A percentile compares a stretch with the other conserved stretches of the same genome.
phyloP scores from a whole-genome alignment of 805 yeast species.

The Yarrowia phangngaensis region DNA sequence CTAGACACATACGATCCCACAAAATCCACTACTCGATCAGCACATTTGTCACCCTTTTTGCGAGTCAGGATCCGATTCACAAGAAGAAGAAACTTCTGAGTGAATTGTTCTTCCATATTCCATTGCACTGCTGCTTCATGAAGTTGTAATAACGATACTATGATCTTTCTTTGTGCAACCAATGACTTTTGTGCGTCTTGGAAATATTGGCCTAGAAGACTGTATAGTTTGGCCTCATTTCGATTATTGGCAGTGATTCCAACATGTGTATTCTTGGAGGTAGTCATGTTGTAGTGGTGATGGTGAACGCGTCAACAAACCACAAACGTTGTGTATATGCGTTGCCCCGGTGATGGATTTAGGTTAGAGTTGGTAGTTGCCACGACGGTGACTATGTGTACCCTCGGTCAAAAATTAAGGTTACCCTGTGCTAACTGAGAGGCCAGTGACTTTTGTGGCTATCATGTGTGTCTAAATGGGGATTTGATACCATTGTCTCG shows the following conservation, averaged over 20 bases:
- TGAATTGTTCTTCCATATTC: conserved; percentile 56
- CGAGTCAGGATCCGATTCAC: conserved; percentile 62
- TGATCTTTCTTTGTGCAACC: conserved; percentile 73
- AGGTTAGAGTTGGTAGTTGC: no score
- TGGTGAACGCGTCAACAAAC: conserved; percentile 13
- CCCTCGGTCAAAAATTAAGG: no score
- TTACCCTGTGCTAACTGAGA: no score
- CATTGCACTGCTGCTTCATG: conserved; percentile 54
- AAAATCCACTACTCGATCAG: conserved; percentile 72
- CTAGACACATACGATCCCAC: conserved; percentile 56
- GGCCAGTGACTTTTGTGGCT: no score
- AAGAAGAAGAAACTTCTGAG: conserved; percentile 54
- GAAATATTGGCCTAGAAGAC: conserved; percentile 53
- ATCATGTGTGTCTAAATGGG: no score
- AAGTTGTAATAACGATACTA: conserved; percentile 53
- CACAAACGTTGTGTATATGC: no score
- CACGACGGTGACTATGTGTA: no score
- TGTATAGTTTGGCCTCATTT: conserved; percentile 26
- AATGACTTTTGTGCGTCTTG: conserved; percentile 73
- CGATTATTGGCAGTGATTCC: conserved; percentile 3
- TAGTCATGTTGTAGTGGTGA: conserved; percentile 4
- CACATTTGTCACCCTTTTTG: conserved; percentile 65
- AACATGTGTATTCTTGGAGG: conserved; percentile 7
- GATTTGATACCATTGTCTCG: no score
- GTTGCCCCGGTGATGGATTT: conserved; percentile 15